Evolutionary conservation across 495 filamentous ascomycete genomes (phyloP).

Genomic region (Penicillium bovifimosum): DNA sequence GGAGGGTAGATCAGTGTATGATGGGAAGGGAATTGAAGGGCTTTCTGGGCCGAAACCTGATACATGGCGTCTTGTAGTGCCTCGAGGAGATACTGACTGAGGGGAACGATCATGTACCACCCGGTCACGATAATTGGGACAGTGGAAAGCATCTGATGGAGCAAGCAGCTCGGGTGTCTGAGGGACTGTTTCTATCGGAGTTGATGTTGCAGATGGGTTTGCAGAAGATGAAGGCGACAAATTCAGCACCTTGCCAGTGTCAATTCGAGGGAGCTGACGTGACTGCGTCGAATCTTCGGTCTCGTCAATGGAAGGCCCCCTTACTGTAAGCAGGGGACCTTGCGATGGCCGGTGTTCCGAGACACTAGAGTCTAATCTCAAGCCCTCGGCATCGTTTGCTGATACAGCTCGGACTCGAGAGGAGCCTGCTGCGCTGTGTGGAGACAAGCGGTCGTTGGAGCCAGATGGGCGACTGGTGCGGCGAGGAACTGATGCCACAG

Average conservation of each 20-base stretch:
- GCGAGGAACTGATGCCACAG: constrained; percentile 42
- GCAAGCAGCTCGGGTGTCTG: constrained; percentile 31
- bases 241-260: constrained; percentile 15
- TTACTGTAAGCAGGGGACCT: constrained; percentile 27
- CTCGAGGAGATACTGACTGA: constrained; percentile 30
- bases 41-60: constrained; percentile 16
- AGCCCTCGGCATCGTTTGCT: constrained; percentile 52
- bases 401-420: constrained; percentile 57
- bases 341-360: constrained; percentile 16
- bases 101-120: constrained; percentile 24
- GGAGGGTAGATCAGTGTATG: constrained; percentile 41
- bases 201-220: constrained; percentile 19
- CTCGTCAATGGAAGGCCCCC: constrained; percentile 29
- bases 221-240: constrained; percentile 39
- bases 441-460: constrained; percentile 27
- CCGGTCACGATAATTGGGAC: constrained; percentile 31
- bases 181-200: constrained; percentile 11
- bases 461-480: constrained; percentile 21
- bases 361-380: constrained; percentile 37
- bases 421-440: constrained; percentile 24
- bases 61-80: constrained; percentile 11
- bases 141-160: constrained; percentile 31
- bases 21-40: constrained; percentile 45
- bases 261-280: constrained; percentile 16
- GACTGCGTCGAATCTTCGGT: constrained; percentile 1